Conservation (phyloP, 2,329 filamentous ascomycete species). For the Herpotrichia juniperi region DNA sequence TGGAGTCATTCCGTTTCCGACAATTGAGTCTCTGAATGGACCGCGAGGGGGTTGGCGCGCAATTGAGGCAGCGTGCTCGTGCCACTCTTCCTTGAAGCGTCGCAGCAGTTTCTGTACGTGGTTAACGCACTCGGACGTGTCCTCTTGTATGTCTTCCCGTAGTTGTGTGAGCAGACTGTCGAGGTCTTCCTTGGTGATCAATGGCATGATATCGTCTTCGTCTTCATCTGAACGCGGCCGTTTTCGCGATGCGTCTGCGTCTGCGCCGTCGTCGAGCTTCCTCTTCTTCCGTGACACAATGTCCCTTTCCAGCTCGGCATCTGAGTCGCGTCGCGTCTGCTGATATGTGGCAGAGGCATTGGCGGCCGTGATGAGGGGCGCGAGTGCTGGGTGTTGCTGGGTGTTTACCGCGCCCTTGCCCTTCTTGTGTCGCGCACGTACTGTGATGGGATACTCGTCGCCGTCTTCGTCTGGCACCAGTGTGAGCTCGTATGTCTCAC, state of each 20-base stretch:
- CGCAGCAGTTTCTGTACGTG: constrained; percentile 19
- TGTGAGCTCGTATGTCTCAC: constrained; percentile 12
- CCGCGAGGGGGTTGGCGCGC: neutral
- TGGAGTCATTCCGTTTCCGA: constrained; percentile 4
- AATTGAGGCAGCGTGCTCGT: constrained; percentile 18
- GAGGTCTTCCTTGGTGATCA: constrained; percentile 27
- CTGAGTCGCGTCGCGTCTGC: constrained; percentile 19
- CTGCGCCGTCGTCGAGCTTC: constrained; percentile 16
- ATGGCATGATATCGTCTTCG: constrained; percentile 23
- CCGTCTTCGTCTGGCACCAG: constrained; percentile 14
- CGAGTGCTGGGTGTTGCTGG: neutral
- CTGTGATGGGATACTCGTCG: constrained; percentile 22
- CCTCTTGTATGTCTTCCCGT: constrained; percentile 30
- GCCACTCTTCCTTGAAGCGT: constrained; percentile 22
- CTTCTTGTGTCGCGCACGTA: constrained; percentile 16
- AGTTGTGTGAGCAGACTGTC: constrained; percentile 23
- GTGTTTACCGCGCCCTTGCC: constrained; percentile 1
- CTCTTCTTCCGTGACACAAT: constrained; percentile 24
- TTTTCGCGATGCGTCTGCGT: constrained; percentile 12
- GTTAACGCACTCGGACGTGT: constrained; percentile 23
- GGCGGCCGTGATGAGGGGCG: neutral
- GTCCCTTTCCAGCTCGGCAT: constrained; percentile 24
- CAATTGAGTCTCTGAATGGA: constrained; percentile 9
- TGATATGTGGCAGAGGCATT: constrained; percentile 9
- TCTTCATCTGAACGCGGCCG: constrained; percentile 9